Evolutionary conservation across 78 protist species (phyloP).

Genomic region (Speleostelium caveatum): DNA sequence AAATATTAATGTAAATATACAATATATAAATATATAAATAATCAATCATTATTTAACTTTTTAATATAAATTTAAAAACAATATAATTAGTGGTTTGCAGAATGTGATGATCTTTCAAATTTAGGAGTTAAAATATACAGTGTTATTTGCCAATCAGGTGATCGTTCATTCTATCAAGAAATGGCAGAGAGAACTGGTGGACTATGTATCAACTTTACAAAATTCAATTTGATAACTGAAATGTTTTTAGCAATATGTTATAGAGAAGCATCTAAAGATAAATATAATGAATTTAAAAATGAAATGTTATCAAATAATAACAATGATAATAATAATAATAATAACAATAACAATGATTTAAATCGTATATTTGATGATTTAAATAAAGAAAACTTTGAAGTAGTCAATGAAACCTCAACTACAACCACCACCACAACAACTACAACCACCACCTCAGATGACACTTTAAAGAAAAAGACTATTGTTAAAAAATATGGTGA

Average conservation of each 20-base stretch:
- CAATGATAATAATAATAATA: too few species aligned
- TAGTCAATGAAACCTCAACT: not conserved
- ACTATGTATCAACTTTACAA: constrained; percentile 43
- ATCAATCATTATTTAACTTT: not conserved
- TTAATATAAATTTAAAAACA: too few species aligned
- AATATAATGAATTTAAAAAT: constrained; percentile 1
- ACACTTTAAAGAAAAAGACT: not conserved
- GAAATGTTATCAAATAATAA: too few species aligned
- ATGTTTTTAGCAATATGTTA: constrained; percentile 80
- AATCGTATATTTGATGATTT: constrained; percentile 16
- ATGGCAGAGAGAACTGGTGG: constrained; percentile 63
- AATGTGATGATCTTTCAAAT: constrained; percentile 27
- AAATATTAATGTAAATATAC: constrained; percentile 32
- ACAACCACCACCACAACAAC: not conserved
- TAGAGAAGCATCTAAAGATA: constrained; percentile 71
- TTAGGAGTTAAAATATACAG: constrained; percentile 76
- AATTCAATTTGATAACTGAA: constrained; percentile 64
- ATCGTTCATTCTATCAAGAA: constrained; percentile 66
- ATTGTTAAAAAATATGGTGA: constrained; percentile 17
- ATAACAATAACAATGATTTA: too few species aligned
- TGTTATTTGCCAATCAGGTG: constrained; percentile 36
- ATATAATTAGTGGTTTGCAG: too few species aligned
- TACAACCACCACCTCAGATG: not conserved
- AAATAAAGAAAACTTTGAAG: constrained; percentile 3
- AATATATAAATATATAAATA: not conserved